Evolutionary conservation across 225 moss, liverwort and hornwort species (phyloP), one percentile per base, ranked within the genome.

Genomic region (Sphagnum tenellum): DNA sequence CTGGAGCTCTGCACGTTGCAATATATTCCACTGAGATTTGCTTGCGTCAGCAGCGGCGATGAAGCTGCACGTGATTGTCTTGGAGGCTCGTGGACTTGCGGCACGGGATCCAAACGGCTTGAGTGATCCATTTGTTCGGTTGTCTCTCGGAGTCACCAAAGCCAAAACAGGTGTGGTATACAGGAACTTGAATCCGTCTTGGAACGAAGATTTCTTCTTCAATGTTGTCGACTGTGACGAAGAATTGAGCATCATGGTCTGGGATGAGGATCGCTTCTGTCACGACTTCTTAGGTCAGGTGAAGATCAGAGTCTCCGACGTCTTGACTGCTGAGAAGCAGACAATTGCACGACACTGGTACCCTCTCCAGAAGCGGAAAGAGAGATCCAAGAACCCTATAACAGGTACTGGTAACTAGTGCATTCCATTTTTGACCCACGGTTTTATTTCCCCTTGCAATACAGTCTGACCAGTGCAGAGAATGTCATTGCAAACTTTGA

Each of bases 141-240:
- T 95, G 63, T 74, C 82, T 46, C 79, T 95, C 1, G 92, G 95
- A 65, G 77, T 55, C 55, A 86, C 92, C 2, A 95, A 89, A 66
- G 78, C 79, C 12, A 75, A 80, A 70, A 89, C 95, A 44, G 66
- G 78, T 5, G 89, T 89, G 2, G 82, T 89, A 57, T 67, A 84
- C 69, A 95, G 84, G 79, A 92, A 76, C 73, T 71, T 95, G 72
- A 89, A 81, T 53, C 92, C 92, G 47, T 53, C 72, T 50, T 95
- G 95, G 95, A 71, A 92, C 6, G 95, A 95, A 72, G 95, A 95
- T 48, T 95, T 92, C 62, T 78, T 89, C 70, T 95, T 95, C 67
- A 95, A 86, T 64, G 89, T 95, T 10, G 77, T 81, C n/a, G 75
- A 70, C 47, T 66, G 84, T 56, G 79, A 86, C 49, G 88, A 88